Base-by-base conservation (phyloP, 2,329 filamentous ascomycete genomes). In the Colletotrichum caudatum region DNA sequence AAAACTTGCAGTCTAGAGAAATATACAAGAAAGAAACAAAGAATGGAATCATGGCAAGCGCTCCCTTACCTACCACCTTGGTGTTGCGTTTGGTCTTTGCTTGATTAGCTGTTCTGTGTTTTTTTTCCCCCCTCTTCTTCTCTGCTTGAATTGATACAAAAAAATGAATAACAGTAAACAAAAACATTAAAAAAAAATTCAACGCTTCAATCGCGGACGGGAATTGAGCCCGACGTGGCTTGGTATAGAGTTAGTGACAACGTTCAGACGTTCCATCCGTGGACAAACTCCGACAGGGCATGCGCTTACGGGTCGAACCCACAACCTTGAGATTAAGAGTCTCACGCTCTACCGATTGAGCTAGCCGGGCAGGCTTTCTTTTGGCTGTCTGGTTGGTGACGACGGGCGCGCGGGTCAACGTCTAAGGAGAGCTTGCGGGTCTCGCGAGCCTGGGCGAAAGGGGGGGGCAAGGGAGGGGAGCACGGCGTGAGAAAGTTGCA, bases 261-360 rank as follows among this genome's bases (percentile, higher is more conserved):
- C 41, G 33, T 41, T 26, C 60, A 11, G 41, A 50, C n/a, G 11
- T n/a, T 5, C 18, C 5, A 18, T 20, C 8, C 16, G n/a, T 33
- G 44, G 18, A 35, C 14, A 18, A 3, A 6, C 2, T 35, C 0
- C 3, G n/a, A n/a, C 18, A 3, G 53, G 35, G 53, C 1, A 11
- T 44, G 57, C 16, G 57, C 57, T 64, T 64, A 64, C 61, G 69
- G 72, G 69, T 86, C 84, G 84, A 87, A 88, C 86, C 84, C 84
- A 82, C 84, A 86, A 82, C 84, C 84, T 87, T 86, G 83, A 87
- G 85, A 86, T 86, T 88, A 88, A 88, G 89, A 91, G 89, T 91
- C 89, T 90, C 86, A 91, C 89, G 89, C 89, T 91, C 89, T 91
- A 91, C 88, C 87, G 87, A 90, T 89, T 90, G 88, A 90, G 88